phyloP scores from a whole-genome alignment of 1,284 basidiomycete genomes.

The Testicularia cyperi region DNA sequence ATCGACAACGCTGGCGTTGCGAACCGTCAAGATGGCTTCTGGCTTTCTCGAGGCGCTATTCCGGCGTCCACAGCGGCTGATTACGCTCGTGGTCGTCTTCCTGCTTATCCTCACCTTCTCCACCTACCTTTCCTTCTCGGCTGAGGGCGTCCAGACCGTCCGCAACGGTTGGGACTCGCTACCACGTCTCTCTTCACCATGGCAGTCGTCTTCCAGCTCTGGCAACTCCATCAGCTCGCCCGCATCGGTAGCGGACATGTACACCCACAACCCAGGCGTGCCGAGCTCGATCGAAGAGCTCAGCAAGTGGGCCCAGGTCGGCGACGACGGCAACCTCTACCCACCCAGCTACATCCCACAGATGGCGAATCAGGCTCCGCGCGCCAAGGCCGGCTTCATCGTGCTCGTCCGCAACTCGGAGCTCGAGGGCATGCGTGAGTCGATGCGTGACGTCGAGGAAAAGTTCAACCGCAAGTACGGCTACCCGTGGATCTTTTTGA shows the following conservation, averaged over 20 bases:
- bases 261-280: slow-evolving; percentile 43
- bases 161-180: slow-evolving; percentile 25
- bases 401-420: slow-evolving; percentile 59
- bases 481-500: slow-evolving; percentile 62
- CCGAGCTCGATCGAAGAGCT: slow-evolving; percentile 49
- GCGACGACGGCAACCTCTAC: slow-evolving; percentile 55
- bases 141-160: slow-evolving; percentile 26
- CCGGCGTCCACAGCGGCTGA: slow-evolving; percentile 46
- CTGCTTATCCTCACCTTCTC: slow-evolving; percentile 41
- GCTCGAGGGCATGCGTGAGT: slow-evolving; percentile 48
- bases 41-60: slow-evolving; percentile 41
- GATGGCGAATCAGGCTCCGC: slow-evolving; percentile 47
- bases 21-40: slow-evolving; percentile 20
- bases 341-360: slow-evolving; percentile 52
- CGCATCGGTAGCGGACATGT: slow-evolving; percentile 41
- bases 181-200: slow-evolving; percentile 14
- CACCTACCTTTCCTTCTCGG: slow-evolving; percentile 45
- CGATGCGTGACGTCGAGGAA: slow-evolving; percentile 53
- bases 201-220: slow-evolving; percentile 4
- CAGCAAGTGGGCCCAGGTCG: slow-evolving; percentile 42
- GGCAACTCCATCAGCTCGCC: slow-evolving; percentile 11
- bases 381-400: slow-evolving; percentile 60
- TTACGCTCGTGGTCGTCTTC: slow-evolving; percentile 39
- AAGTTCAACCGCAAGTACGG: slow-evolving; percentile 59
- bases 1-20: too few relatives aligned